Evolutionary conservation across 78 protist species (phyloP), one percentile per base, ranked within the genome.

Genomic region (Dictyostelium discoideum): DNA sequence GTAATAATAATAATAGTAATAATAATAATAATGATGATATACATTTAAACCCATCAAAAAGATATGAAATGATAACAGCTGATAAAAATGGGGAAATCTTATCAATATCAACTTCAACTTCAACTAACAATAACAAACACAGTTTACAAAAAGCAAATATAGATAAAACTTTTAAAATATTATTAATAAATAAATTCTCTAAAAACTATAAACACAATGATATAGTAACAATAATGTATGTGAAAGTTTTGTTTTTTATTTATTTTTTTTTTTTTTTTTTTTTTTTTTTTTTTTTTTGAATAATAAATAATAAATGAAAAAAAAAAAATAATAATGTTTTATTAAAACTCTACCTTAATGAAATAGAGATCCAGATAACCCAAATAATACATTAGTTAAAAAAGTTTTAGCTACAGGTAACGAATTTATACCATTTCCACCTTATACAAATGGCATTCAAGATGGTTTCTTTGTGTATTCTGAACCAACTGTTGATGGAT

Each of bases 171-270:
- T 74, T 74, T 74, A 74, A 37, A 74, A 37, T 74, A 74, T 13
- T 74, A 32, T 29, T 74, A 37, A 37, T 74, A 37, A 74, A 74
- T 74, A 74, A 74, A 74, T 74, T 74, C 40, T 37, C 44, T 29
- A 74, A 74, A 74, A 74, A 37, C 14, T 74, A 11, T 74, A 74
- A 37, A 74, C 81, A 74, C 22, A 74, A 74, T 18, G 81, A 74
- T 37, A 37, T 74, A 5, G 81, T 74, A 29, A 37, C 81, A 14
- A 29, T 74, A 74, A 74, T 74, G 81, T 74, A 74, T 26, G 77
- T 69, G 18, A 46, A 46, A 46, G 57, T 46, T 13, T 54, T 54
- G 18, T 54, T 54, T 13, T 54, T 11, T 54, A 42, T 54, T 54
- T 54, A 10, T 54, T 54, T 54, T 6, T 0, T 48, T 8, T 48